Percentiles rank a stretch among this genome's conserved stretches.
phyloP scores from a whole-genome alignment of 2,329 filamentous ascomycete species.

The Claviceps sp. region DNA sequence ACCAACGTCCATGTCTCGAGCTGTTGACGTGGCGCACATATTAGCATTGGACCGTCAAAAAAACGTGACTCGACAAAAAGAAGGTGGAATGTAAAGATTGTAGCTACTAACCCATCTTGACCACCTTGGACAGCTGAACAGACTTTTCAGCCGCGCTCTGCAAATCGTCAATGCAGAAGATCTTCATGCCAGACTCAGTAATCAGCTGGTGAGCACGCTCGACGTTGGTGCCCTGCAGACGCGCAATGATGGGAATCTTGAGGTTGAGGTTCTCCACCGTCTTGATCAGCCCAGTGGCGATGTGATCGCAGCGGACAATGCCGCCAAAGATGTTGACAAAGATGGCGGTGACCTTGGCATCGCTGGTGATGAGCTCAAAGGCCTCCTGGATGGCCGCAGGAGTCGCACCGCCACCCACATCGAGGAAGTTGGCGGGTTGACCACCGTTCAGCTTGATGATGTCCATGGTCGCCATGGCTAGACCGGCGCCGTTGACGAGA shows the following conservation, averaged over 20 bases:
- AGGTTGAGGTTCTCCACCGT: constrained; percentile 92
- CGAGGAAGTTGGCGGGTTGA: constrained; percentile 92
- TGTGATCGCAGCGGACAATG: constrained; percentile 95
- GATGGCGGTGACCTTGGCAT: constrained; percentile 95
- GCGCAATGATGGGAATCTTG: constrained; percentile 89
- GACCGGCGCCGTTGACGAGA: constrained; percentile 95
- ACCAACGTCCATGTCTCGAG: constrained; percentile 91
- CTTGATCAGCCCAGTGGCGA: constrained; percentile 89
- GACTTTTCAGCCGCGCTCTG: constrained; percentile 96
- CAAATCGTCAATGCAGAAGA: constrained; percentile 98
- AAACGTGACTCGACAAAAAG: background rate
- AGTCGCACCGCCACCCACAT: constrained; percentile 94
- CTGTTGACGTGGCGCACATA: constrained; percentile 26
- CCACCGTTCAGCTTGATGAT: constrained; percentile 99
- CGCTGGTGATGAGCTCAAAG: constrained; percentile 96
- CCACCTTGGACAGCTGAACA: constrained; percentile 97
- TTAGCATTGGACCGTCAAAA: constrained; percentile 8
- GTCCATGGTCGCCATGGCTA: constrained; percentile 99
- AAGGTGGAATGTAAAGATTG: background rate
- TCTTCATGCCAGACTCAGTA: constrained; percentile 97
- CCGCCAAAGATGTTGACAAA: constrained; percentile 99
- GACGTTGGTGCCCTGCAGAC: constrained; percentile 97
- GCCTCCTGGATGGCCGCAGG: constrained; percentile 93
- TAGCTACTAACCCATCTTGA: constrained; percentile 73
- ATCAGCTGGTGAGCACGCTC: constrained; percentile 84